A percentile compares a stretch with the other conserved stretches of the same genome.
Conservation (phyloP, 208 protist genomes). For the Porcisia hertigi region DNA sequence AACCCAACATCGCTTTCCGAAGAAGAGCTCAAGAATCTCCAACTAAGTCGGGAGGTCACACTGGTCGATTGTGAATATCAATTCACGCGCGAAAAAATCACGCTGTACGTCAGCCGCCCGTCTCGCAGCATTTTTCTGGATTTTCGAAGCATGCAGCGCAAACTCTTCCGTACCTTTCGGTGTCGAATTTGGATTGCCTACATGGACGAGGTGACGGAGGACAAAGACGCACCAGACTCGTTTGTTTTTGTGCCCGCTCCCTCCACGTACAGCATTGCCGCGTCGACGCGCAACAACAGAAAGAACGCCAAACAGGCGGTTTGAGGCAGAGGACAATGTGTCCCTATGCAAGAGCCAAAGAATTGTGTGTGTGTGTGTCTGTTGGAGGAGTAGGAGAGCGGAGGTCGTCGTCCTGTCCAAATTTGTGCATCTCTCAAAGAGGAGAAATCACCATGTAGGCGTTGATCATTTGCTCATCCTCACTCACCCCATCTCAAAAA, state of each 20-base stretch:
- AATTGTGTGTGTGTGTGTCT: neutral
- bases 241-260: conserved; percentile 34
- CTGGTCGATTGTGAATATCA: conserved; percentile 73
- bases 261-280: conserved; percentile 11
- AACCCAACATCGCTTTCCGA: conserved; percentile 13
- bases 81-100: conserved; percentile 69
- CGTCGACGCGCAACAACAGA: neutral
- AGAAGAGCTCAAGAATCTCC: conserved; percentile 27
- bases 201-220: conserved; percentile 62
- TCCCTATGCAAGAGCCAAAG: too few species aligned
- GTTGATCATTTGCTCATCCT: too few species aligned
- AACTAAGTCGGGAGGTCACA: conserved; percentile 30
- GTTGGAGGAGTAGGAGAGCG: too few species aligned
- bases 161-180: conserved; percentile 61
- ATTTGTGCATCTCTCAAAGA: too few species aligned
- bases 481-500: too few species aligned
- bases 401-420: too few species aligned
- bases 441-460: too few species aligned
- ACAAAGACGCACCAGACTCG: conserved; percentile 40
- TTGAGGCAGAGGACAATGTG: neutral
- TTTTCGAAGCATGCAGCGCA: conserved; percentile 77
- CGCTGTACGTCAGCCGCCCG: conserved; percentile 60
- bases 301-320: neutral
- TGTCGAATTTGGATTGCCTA: conserved; percentile 82
- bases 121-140: conserved; percentile 55